Base-by-base conservation (phyloP, 2,329 filamentous ascomycete species). In the Karstenula rhodostoma region DNA sequence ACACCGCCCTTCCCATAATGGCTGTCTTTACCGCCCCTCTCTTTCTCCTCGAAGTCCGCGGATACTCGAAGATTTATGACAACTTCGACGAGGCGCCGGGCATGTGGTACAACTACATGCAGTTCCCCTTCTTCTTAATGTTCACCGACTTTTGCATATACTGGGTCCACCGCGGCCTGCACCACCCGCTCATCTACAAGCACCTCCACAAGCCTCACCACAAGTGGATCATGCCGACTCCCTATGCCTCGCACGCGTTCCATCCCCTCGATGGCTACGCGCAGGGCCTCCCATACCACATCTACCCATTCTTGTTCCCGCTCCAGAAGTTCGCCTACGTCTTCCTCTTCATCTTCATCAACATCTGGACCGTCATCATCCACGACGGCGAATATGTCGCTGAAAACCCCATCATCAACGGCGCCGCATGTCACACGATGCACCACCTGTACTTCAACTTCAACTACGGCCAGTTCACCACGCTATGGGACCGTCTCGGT, bases 171-270 rank as follows among this genome's bases (percentile, higher is more conserved):
- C 90, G 93, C 59, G 90, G 87, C 59, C 85, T 96, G 63, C 93
- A 97, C 80, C 89, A 93, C 79, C 91, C 91, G 17, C 74, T 80
- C 49, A 77, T 95, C 69, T 98, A 98, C 87, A 96, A 94, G 83
- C 84, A 84, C 67, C 85, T 97, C 52, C 94, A 98, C 87, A 98
- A 98, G 87, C 90, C 93, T 67, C 94, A 98, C 81, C 94, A 98
- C 88, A 97, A 97, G 84, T 98, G 94, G 94, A 97, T 98, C 80
- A 96, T 97, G 92, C 94, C 94, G 3, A 96, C 93, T 3, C 94
- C 94, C 0, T 97, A 88, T 77, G 94, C 94, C 44, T 93, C 90
- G 69, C 91, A 97, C 75, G 94, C 94, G 59, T 98, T 98, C 86
- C 93, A 98, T 82, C 94, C 94, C 0, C 78, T 97, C 55, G 94